phyloP scores from a whole-genome alignment of 306 rosid species.

The Comarum palustre region DNA sequence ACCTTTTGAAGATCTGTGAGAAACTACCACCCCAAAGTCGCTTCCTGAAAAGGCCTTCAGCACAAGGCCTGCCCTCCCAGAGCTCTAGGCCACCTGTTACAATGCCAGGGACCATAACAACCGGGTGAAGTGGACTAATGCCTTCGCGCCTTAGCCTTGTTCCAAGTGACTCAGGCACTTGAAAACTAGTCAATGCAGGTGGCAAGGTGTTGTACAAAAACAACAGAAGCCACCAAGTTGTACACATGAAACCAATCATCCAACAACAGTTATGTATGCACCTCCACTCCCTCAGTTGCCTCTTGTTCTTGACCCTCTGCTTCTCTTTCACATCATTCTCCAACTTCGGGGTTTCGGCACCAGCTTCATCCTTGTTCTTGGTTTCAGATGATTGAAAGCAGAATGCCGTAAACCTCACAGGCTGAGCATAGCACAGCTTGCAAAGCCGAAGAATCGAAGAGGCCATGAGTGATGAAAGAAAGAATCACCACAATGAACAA shows the following conservation, averaged over 20 bases:
- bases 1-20: constrained; percentile 65
- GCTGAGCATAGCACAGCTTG: constrained; percentile 32
- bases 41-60: constrained; percentile 57
- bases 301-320: constrained; percentile 17
- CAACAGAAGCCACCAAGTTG: constrained; percentile 67
- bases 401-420: constrained; percentile 17
- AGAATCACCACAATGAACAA: constrained; percentile 9
- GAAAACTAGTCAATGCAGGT: constrained; percentile 40
- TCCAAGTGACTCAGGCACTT: constrained; percentile 54
- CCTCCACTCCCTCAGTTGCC: constrained; percentile 42
- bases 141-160: constrained; percentile 52
- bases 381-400: constrained; percentile 26
- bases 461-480: constrained; percentile 31
- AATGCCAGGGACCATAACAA: constrained; percentile 55
- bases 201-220: constrained; percentile 44
- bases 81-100: constrained; percentile 64
- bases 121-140: constrained; percentile 48
- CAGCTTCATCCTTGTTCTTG: constrained; percentile 6
- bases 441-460: constrained; percentile 42
- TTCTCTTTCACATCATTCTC: constrained; percentile 21
- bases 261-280: constrained; percentile 53
- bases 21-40: constrained; percentile 69
- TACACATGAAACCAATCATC: constrained; percentile 57
- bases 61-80: constrained; percentile 81
- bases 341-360: background rate